phyloP scores from a whole-genome alignment of 1,139 yeast species.

The Saccharomyces hybrid region DNA sequence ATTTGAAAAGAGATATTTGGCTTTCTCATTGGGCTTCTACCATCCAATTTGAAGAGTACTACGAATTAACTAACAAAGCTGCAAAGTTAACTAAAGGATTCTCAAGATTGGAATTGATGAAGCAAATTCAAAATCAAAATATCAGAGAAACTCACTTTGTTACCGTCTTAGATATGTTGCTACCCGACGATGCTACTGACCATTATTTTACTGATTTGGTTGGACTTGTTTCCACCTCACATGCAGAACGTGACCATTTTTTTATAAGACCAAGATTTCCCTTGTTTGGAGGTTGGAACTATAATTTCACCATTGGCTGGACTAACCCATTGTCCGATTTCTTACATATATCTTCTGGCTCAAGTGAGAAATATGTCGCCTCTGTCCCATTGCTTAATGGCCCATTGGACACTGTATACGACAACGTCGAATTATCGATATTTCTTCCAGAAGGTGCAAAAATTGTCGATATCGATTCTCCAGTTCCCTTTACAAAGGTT shows the following conservation, averaged over 20 bases:
- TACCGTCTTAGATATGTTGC: too few relatives aligned
- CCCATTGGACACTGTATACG: conserved; percentile 61
- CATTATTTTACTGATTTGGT: conserved; percentile 44
- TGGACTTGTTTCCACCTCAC: conserved; percentile 88
- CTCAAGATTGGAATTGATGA: too few relatives aligned
- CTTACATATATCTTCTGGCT: conserved; percentile 38
- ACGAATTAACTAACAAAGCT: too few relatives aligned
- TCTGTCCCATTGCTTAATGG: conserved; percentile 71
- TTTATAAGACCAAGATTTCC: conserved; percentile 84
- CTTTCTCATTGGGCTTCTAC: too few relatives aligned
- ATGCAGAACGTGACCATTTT: conserved; percentile 41
- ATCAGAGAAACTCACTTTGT: too few relatives aligned
- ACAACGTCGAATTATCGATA: conserved; percentile 50
- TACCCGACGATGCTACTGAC: too few relatives aligned
- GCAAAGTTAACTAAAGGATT: too few relatives aligned
- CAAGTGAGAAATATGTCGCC: conserved; percentile 50
- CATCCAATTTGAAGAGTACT: too few relatives aligned
- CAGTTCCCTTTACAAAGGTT: conserved; percentile 40
- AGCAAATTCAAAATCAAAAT: too few relatives aligned
- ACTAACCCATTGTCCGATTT: conserved; percentile 49
- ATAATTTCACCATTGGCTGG: conserved; percentile 95
- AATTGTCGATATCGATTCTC: conserved; percentile 50
- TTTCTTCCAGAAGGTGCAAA: conserved; percentile 87
- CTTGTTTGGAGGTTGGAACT: conserved; percentile 91
- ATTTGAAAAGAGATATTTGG: too few relatives aligned